Evolutionary conservation across 176 grass and related monocot species (phyloP), one percentile per base, ranked within the genome.

Genomic region (Tillandsia fasciculata): DNA sequence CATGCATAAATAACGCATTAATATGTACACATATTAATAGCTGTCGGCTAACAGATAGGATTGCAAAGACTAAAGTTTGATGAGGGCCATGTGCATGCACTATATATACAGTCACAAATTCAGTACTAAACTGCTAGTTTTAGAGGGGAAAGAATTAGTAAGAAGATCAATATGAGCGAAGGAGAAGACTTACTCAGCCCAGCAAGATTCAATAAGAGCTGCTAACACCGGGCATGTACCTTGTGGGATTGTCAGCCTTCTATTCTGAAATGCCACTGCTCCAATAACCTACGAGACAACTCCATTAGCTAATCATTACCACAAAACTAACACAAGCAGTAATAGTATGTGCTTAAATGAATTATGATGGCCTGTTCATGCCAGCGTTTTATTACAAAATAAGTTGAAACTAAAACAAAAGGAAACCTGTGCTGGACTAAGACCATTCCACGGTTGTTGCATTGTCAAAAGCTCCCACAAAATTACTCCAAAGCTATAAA

Each of bases 381-480:
- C 52, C 61, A 20, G 47, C 58, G 12, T 69, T 52, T 22, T 56
- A 18, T 15, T 23, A 47, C n/a, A 78, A 70, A 7, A 49, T 49
- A 70, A 71, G 33, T 0, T 27, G 52, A 1, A 53, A 33, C 47
- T 63, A 7, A 4, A 52, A 63, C 8, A 63, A 50, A 50, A 24
- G 28, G 53, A 52, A 83, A 87, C 92, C 84, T 96, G 88, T 26
- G 88, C 86, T 58, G 86, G 88, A 47, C 86, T 82, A 66, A 96
- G 88, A 20, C 92, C 86, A 50, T 70, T 78, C 92, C 92, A 96
- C 73, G 92, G 92, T 67, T 96, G 92, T 78, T 96, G 78, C 92
- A 96, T 89, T 3, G 92, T 85, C 50, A 96, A 66, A 61, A 96
- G 88, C 81, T 96, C 92, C 92, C 92, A 96, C 48, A 92, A 77